Base-by-base conservation (phyloP, 2,329 filamentous ascomycete species). In the Paecilomyces niveus region DNA sequence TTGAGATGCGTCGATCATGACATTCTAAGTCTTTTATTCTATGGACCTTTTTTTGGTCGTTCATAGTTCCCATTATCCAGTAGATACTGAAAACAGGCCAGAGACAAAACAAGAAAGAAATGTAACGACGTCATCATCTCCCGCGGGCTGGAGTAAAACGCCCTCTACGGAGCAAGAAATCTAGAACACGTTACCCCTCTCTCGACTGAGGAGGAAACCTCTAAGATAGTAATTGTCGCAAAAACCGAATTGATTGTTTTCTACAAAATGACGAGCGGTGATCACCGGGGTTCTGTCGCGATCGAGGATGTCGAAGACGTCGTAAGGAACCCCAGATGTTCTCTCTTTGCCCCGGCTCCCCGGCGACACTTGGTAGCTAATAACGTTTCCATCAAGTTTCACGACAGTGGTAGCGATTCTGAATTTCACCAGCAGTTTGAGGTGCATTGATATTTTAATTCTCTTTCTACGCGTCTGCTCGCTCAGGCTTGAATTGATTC, bases 361-460 rank as follows among this genome's bases (percentile, higher is more conserved):
- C 39, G n/a, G n/a, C n/a, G n/a, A n/a, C n/a, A n/a, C n/a, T n/a
- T n/a, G n/a, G 39, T 45, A 55, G 54, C 54, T 45, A 18, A 26
- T 45, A 18, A n/a, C 31, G 18, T 55, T 35, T 57, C 39, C 50
- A 54, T 73, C 70, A 63, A 58, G 50, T 59, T 70, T 53, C 72
- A 67, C 61, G 74, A 68, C 57, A 64, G 62, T 53, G 65, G 62
- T 24, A 74, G 70, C 54, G 73, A 77, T 35, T 59, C 63, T 11
- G 73, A 73, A n/a, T 53, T 58, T 3, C 69, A 70, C 53, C 68
- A 72, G 53, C 70, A 71, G 45, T 64, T 75, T 33, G 74, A 77
- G 66, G 74, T 72, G 67, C 64, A 49, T 58, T 60, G 39, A 22
- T 18, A 45, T 39, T 8, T 7, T n/a, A 18, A 1, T 21, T 18